Conservation (phyloP, 2,329 filamentous ascomycete genomes). For the Paracoccidioides lutzii region DNA sequence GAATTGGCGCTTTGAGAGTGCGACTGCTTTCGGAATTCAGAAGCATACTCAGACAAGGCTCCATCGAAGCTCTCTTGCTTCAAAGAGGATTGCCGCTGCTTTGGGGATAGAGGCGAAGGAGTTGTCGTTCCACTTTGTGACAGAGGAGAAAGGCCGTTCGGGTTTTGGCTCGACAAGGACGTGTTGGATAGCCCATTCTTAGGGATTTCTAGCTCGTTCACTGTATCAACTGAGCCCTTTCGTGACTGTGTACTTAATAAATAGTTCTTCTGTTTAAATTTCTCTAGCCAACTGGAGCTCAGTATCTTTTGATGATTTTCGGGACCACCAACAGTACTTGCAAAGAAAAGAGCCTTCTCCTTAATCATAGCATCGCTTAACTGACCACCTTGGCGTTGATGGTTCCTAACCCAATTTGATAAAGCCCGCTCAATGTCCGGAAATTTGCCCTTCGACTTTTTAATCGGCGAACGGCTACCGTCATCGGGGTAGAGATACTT, state of each 20-base stretch:
- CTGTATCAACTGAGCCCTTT: conserved; percentile 37
- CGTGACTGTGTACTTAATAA: conserved; percentile 42
- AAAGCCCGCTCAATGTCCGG: conserved; percentile 88
- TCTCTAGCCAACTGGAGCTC: conserved; percentile 73
- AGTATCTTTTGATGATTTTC: conserved; percentile 60
- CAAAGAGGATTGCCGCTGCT: conserved; percentile 52
- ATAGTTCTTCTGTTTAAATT: conserved; percentile 85
- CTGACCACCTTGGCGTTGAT: conserved; percentile 59
- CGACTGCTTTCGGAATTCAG: conserved; percentile 45
- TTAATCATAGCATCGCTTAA: conserved; percentile 70
- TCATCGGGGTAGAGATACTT: conserved; percentile 79
- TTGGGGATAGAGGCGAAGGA: conserved; percentile 57
- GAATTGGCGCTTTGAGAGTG: conserved; percentile 57
- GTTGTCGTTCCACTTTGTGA: conserved; percentile 56
- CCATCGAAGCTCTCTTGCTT: conserved; percentile 46
- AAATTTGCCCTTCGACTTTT: conserved; percentile 69
- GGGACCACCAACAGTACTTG: conserved; percentile 55
- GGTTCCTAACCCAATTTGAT: conserved; percentile 73
- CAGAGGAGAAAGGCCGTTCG: conserved; percentile 55
- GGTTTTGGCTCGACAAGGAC: conserved; percentile 46
- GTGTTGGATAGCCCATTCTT: conserved; percentile 43
- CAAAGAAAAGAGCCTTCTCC: conserved; percentile 73
- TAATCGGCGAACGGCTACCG: conserved; percentile 64
- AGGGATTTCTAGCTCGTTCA: conserved; percentile 57
- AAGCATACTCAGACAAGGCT: conserved; percentile 45